Evolutionary conservation across 1,139 yeast genomes (phyloP), one percentile per base, ranked within the genome.

Genomic region (Suhomyces terraborum): DNA sequence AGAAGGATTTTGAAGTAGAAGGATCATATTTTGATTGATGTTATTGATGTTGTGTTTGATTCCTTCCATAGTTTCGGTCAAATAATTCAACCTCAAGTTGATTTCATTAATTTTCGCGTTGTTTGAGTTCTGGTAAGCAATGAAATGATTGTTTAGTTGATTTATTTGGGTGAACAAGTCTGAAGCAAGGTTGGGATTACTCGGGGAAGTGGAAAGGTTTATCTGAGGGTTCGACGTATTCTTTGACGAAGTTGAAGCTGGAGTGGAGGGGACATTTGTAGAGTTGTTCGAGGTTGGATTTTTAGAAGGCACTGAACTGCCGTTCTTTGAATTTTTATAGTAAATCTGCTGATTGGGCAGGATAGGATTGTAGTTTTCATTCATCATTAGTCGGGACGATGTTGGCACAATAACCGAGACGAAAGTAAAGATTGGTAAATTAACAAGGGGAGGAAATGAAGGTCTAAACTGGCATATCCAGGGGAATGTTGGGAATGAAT

Each of bases 51-150:
- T 41, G 22, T 38, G 47, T 24, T 48, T 49, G 30, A 51, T 38
- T 16, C 41, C 32, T 22, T 54, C 59, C 8, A 64, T 36, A 26
- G 64, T 49, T 14, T 60, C 66, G 31, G 55, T 56, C 18, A 64
- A 51, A 26, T 55, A 55, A 36, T 61, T 61, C 17, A 65, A 36
- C 26, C 61, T 64, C 44, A 58, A 48, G 27, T 57, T 50, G n/a
- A 60, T 48, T 23, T 57, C 55, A 32, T 55, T 50, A 35, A 64
- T 40, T 41, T 56, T 62, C 33, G 56, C 57, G 35, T 56, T 58
- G 25, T 52, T 54, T 30, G 51, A 50, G 26, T 38, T 40, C 35
- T 60, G 61, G 45, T 54, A 56, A 29, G 48, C 46, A 29, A 40
- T 46, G 32, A 61, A 50, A 29, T 53, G 54, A 35, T 46, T 48